Evolutionary conservation across 768 basidiomycete genomes (phyloP).

Genomic region (Chlorophyllum brunneum): DNA sequence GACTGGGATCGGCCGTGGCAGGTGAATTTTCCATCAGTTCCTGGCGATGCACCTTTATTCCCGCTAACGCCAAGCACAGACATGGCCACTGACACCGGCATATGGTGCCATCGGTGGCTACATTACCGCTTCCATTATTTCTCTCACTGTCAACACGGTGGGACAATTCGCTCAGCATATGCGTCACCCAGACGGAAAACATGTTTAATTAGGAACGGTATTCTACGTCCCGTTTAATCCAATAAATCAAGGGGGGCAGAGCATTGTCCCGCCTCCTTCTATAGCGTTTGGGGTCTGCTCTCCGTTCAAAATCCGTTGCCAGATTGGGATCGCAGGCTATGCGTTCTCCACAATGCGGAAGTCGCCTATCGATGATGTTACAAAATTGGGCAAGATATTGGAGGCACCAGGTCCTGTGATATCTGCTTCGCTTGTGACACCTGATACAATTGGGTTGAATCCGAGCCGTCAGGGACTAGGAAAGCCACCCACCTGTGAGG

Average conservation of each 20-base stretch:
- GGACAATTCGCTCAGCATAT: constrained; percentile 35
- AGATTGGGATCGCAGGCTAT: constrained; percentile 14
- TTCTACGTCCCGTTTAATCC: background rate
- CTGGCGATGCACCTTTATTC: background rate
- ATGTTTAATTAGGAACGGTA: constrained; percentile 6
- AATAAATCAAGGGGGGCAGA: too few relatives aligned
- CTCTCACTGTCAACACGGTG: constrained; percentile 42
- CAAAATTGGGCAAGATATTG: constrained; percentile 73
- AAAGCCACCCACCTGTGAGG: constrained; percentile 60
- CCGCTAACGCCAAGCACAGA: constrained; percentile 36
- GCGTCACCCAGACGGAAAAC: too few relatives aligned
- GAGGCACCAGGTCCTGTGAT: constrained; percentile 71
- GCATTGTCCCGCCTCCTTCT: too few relatives aligned
- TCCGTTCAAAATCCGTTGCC: background rate
- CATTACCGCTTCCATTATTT: constrained; percentile 52
- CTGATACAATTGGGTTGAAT: constrained; percentile 31
- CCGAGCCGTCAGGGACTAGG: background rate
- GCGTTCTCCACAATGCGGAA: constrained; percentile 40
- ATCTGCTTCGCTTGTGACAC: constrained; percentile 73
- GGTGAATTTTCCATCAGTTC: constrained; percentile 40
- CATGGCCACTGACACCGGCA: constrained; percentile 80
- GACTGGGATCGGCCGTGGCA: constrained; percentile 99
- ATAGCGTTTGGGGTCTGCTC: too few relatives aligned
- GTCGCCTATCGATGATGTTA: constrained; percentile 81
- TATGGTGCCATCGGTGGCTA: constrained; percentile 71